phyloP scores from a whole-genome alignment of 202 grass and related monocot genomes.

The Eragrostis tef region DNA sequence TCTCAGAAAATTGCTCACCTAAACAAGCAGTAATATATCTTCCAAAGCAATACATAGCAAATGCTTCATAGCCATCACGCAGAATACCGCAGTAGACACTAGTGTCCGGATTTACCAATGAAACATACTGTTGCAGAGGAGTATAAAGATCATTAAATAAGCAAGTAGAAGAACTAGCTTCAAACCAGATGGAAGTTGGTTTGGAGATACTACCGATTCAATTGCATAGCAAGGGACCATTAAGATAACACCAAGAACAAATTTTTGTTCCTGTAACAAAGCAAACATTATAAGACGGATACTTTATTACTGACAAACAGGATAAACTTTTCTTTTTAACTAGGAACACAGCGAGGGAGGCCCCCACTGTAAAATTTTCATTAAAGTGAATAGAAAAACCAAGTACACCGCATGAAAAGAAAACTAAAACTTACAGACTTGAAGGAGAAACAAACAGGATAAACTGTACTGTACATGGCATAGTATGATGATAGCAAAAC shows the following conservation, averaged over 20 bases:
- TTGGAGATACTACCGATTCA: conserved; percentile 66
- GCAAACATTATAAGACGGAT: conserved; percentile 30
- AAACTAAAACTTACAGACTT: too few relatives aligned
- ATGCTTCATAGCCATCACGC: conserved; percentile 84
- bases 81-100: conserved; percentile 82
- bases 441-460: background rate
- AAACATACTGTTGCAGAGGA: conserved; percentile 63
- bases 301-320: conserved; percentile 16
- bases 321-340: too few relatives aligned
- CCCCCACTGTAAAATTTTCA: too few relatives aligned
- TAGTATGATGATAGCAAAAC: background rate
- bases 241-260: conserved; percentile 83
- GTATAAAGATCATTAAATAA: conserved; percentile 39
- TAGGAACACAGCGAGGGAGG: too few relatives aligned
- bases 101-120: conserved; percentile 70
- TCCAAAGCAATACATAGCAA: conserved; percentile 95
- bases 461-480: conserved; percentile 27
- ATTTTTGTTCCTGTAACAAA: conserved; percentile 76
- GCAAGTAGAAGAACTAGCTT: conserved; percentile 5
- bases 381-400: too few relatives aligned
- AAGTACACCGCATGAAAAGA: too few relatives aligned
- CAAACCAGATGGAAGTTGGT: conserved; percentile 27
- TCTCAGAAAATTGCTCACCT: conserved; percentile 51
- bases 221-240: conserved; percentile 87
- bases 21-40: conserved; percentile 87